phyloP scores from a whole-genome alignment of 192 early-diverging fungal species.

The Coemansia sp. region DNA sequence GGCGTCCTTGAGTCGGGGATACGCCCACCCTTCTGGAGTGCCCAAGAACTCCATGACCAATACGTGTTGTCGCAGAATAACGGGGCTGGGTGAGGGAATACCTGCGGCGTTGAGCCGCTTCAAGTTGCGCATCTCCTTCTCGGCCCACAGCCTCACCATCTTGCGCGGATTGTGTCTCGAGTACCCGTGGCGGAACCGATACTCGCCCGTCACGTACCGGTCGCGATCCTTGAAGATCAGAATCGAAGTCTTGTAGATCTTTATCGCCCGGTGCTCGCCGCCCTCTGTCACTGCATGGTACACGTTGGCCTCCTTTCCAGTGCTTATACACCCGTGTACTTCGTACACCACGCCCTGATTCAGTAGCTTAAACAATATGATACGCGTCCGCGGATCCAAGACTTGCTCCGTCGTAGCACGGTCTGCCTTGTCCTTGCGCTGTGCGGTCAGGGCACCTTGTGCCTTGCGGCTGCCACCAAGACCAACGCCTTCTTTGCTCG shows the following conservation, averaged over 20 bases:
- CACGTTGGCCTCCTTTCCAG: slow-evolving; percentile 98
- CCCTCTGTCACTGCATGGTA: slow-evolving; percentile 90
- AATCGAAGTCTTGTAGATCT: slow-evolving; percentile 99
- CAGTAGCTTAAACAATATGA: slow-evolving; percentile 94
- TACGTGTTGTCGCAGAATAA: slow-evolving; percentile 88
- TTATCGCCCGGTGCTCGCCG: slow-evolving; percentile 84
- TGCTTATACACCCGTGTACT: slow-evolving; percentile 96
- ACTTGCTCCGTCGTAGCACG: slow-evolving; percentile 97
- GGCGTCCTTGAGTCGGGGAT: slow-evolving; percentile 93
- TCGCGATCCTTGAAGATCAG: slow-evolving; percentile 97
- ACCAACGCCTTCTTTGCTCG: not conserved
- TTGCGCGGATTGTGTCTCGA: slow-evolving; percentile 91
- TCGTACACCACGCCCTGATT: slow-evolving; percentile 87
- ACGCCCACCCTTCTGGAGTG: slow-evolving; percentile 87
- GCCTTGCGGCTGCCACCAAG: slow-evolving; percentile 45
- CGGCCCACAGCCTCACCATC: slow-evolving; percentile 98
- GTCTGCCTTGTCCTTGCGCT: slow-evolving; percentile 85
- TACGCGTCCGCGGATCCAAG: slow-evolving; percentile 94
- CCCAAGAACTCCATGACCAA: slow-evolving; percentile 95
- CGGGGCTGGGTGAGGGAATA: slow-evolving; percentile 86
- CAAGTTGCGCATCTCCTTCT: slow-evolving; percentile 98
- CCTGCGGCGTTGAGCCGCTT: slow-evolving; percentile 82
- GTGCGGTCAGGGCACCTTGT: slow-evolving; percentile 21
- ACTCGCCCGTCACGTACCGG: slow-evolving; percentile 94
- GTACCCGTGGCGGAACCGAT: slow-evolving; percentile 93